Evolutionary conservation across 2,329 filamentous ascomycete species (phyloP).

Genomic region (Ophiostoma novo-ulmi): DNA sequence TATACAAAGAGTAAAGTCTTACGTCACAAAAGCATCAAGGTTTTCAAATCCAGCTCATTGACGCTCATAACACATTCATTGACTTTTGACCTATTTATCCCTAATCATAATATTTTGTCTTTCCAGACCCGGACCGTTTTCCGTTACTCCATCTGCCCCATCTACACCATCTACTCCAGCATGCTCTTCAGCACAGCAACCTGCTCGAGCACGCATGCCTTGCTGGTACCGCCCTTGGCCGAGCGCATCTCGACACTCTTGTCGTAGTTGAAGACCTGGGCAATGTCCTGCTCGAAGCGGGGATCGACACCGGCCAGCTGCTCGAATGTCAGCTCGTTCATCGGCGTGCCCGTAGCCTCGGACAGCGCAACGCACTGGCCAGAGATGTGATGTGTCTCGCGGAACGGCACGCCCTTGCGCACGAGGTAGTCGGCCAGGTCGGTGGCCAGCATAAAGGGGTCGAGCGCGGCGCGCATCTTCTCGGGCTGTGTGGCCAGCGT

Average conservation of each 20-base stretch:
- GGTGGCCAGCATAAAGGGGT: constrained; percentile 77
- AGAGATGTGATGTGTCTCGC: constrained; percentile 77
- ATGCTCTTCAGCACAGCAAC: constrained; percentile 26
- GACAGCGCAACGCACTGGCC: constrained; percentile 69
- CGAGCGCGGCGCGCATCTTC: constrained; percentile 72
- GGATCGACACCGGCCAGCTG: constrained; percentile 63
- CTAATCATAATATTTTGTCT: constrained; percentile 6
- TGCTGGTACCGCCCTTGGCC: constrained; percentile 73
- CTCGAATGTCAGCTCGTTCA: constrained; percentile 64
- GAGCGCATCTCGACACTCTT: constrained; percentile 73
- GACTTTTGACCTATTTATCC: not conserved
- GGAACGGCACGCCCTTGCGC: constrained; percentile 69
- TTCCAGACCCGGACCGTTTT: not conserved
- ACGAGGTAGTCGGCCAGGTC: constrained; percentile 65
- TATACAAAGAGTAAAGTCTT: too few relatives aligned
- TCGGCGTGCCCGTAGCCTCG: constrained; percentile 60
- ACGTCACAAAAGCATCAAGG: not conserved
- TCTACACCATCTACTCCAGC: not conserved
- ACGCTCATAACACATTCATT: constrained; percentile 11
- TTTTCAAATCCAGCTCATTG: not conserved
- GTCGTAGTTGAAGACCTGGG: constrained; percentile 72
- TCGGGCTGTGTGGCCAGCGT: constrained; percentile 66
- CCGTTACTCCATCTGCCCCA: not conserved
- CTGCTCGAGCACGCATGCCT: constrained; percentile 37
- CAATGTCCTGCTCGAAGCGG: constrained; percentile 67